Evolutionary conservation across 768 basidiomycete genomes (phyloP).

Genomic region (Artomyces pyxidatus): DNA sequence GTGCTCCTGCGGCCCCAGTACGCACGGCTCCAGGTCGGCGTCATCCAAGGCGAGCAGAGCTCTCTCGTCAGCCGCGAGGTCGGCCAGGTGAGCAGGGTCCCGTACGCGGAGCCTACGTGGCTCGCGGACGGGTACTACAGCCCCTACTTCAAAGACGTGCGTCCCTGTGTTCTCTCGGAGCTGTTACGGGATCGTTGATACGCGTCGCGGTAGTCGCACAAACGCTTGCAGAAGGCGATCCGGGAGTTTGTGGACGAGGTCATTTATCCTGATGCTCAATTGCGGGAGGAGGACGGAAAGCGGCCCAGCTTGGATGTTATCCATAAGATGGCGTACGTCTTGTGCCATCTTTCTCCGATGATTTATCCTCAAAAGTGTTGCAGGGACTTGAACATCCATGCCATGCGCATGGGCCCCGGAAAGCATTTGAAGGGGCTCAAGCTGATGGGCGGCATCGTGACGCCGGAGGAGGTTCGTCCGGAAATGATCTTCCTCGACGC

Average conservation of each 20-base stretch:
- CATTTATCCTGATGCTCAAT: slow-evolving; percentile 41
- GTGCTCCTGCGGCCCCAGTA: slow-evolving; percentile 70
- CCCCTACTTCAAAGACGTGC: slow-evolving; percentile 70
- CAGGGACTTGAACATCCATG: slow-evolving; percentile 67
- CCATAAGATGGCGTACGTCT: slow-evolving; percentile 68
- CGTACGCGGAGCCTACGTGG: slow-evolving; percentile 89
- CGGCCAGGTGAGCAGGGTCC: slow-evolving; percentile 64
- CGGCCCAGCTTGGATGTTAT: slow-evolving; percentile 69
- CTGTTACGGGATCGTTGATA: not conserved
- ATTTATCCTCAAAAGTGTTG: slow-evolving; percentile 1
- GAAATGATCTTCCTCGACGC: not conserved
- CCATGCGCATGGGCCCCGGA: slow-evolving; percentile 89
- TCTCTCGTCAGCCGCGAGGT: slow-evolving; percentile 38
- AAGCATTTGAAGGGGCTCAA: slow-evolving; percentile 76
- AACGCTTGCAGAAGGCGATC: slow-evolving; percentile 49
- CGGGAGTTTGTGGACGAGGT: slow-evolving; percentile 63
- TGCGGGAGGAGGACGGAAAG: slow-evolving; percentile 86
- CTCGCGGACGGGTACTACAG: slow-evolving; percentile 59
- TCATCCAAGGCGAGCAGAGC: slow-evolving; percentile 51
- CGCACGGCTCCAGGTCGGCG: slow-evolving; percentile 61
- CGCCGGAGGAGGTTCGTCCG: slow-evolving; percentile 59
- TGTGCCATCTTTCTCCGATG: slow-evolving; percentile 12
- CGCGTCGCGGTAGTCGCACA: slow-evolving; percentile 43
- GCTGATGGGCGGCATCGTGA: slow-evolving; percentile 66
- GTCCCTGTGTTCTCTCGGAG: slow-evolving; percentile 12